Evolutionary conservation across 2,329 filamentous ascomycete species (phyloP).

Genomic region (Cytospora mali): DNA sequence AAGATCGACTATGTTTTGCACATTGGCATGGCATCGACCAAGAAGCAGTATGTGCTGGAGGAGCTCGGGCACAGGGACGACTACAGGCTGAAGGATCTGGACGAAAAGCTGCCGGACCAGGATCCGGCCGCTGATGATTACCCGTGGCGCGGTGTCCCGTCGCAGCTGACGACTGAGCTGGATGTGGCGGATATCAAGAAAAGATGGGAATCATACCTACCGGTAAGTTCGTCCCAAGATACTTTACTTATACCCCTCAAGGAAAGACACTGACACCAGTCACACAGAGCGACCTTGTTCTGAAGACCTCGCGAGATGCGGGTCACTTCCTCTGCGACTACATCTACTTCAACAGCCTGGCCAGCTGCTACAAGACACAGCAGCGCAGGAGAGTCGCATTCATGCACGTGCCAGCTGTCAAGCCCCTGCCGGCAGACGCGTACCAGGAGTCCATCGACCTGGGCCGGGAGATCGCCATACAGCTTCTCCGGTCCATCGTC

Average conservation of each 20-base stretch:
- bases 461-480: slow-evolving; percentile 56
- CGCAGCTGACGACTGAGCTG: slow-evolving; percentile 60
- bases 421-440: slow-evolving; percentile 69
- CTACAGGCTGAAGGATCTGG: slow-evolving; percentile 72
- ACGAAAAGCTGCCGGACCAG: slow-evolving; percentile 57
- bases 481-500: slow-evolving; percentile 59
- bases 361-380: slow-evolving; percentile 54
- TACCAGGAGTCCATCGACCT: slow-evolving; percentile 50
- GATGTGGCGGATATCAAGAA: slow-evolving; percentile 58
- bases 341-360: slow-evolving; percentile 72
- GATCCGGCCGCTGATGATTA: slow-evolving; percentile 47
- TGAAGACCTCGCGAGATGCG: slow-evolving; percentile 68
- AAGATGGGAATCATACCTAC: slow-evolving; percentile 56
- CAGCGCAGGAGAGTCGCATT: slow-evolving; percentile 62
- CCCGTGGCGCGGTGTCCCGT: slow-evolving; percentile 58
- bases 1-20: slow-evolving; percentile 71
- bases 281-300: slow-evolving; percentile 43
- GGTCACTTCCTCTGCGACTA: slow-evolving; percentile 79
- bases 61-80: slow-evolving; percentile 70
- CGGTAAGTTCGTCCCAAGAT: slow-evolving; percentile 43
- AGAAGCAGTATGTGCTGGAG: slow-evolving; percentile 71
- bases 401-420: slow-evolving; percentile 73
- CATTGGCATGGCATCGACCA: slow-evolving; percentile 75
- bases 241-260: not conserved
- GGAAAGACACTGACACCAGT: slow-evolving; percentile 17